Evolutionary conservation across 257 asterid genomes (phyloP).

Genomic region (Solanum peruvianum): DNA sequence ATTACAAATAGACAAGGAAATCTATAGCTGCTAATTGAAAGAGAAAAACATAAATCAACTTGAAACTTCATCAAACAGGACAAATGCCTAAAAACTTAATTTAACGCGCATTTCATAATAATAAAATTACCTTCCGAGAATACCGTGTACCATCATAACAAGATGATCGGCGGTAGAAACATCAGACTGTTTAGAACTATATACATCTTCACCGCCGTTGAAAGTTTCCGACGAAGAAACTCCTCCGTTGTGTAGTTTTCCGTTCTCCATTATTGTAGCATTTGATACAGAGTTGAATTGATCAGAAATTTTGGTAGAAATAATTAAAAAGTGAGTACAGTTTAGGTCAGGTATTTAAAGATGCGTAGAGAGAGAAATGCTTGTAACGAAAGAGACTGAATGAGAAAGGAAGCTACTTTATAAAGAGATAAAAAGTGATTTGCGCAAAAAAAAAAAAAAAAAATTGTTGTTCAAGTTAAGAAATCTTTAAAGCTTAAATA

Average conservation of each 20-base stretch:
- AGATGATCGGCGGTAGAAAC: constrained; percentile 84
- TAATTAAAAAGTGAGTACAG: background rate
- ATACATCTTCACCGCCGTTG: constrained; percentile 65
- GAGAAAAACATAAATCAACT: background rate
- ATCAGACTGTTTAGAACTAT: constrained; percentile 44
- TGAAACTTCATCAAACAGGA: background rate
- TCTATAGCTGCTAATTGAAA: background rate
- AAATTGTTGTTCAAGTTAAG: background rate
- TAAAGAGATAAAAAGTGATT: background rate
- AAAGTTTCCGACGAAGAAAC: constrained; percentile 51
- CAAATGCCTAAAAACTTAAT: background rate
- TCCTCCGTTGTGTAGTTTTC: constrained; percentile 12
- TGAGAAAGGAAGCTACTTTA: background rate
- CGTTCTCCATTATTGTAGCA: constrained; percentile 28
- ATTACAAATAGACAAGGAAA: background rate
- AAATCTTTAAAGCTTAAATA: background rate
- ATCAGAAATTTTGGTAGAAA: background rate
- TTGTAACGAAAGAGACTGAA: background rate
- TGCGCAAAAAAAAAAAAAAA: background rate
- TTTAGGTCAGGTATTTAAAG: background rate
- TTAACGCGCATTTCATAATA: background rate
- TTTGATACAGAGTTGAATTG: background rate
- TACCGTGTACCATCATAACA: constrained; percentile 91
- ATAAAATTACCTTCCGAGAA: constrained; percentile 73
- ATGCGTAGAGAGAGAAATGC: background rate